A percentile compares a stretch with the other conserved stretches of the same genome.
Conservation (phyloP, 371 early-diverging fungal genomes). For the Mucor indicus region DNA sequence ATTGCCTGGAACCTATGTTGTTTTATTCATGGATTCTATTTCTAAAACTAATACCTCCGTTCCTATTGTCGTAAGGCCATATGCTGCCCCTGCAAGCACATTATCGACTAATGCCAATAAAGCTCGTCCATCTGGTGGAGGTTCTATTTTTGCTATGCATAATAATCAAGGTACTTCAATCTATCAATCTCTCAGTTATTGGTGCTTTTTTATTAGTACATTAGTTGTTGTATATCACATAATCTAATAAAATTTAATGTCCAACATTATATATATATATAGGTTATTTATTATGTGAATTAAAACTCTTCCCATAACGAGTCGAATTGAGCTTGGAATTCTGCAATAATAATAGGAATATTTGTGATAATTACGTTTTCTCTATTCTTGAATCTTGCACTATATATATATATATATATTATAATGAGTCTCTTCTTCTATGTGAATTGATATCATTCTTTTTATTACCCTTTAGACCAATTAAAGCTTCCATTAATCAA, state of each 20-base stretch:
- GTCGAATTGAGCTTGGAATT: slow-evolving; percentile 52
- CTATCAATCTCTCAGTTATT: not conserved
- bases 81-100: slow-evolving; percentile 25
- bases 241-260: too few relatives aligned
- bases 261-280: slow-evolving; percentile 1
- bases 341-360: slow-evolving; percentile 45
- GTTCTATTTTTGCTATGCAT: slow-evolving; percentile 20
- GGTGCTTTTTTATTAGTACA: not conserved
- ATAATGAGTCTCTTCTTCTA: too few relatives aligned
- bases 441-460: not conserved
- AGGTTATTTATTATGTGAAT: not conserved
- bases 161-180: slow-evolving; percentile 8
- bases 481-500: slow-evolving; percentile 60
- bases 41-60: slow-evolving; percentile 35
- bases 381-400: slow-evolving; percentile 58
- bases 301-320: slow-evolving; percentile 49
- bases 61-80: slow-evolving; percentile 33
- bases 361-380: slow-evolving; percentile 59
- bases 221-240: too few relatives aligned
- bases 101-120: slow-evolving; percentile 9
- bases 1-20: slow-evolving; percentile 32
- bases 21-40: slow-evolving; percentile 30
- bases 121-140: slow-evolving; percentile 18
- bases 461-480: slow-evolving; percentile 56
- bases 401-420: slow-evolving; percentile 8